phyloP scores from a whole-genome alignment of 2,329 filamentous ascomycete species.

The Penicillium brevicompactum region DNA sequence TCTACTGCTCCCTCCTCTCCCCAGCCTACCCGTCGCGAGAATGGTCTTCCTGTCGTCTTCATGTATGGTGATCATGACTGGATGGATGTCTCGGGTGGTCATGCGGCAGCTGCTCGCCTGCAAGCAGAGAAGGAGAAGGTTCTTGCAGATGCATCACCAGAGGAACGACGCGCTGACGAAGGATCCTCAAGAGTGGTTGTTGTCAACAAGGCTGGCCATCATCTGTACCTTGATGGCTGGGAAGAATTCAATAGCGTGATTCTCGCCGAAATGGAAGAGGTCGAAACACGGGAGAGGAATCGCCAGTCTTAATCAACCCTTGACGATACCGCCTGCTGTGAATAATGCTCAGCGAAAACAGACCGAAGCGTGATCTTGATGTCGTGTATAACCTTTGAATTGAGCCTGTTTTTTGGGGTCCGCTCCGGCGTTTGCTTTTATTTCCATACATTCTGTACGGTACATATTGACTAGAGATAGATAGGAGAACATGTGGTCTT shows the following conservation, averaged over 20 bases:
- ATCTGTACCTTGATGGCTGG: conserved; percentile 70
- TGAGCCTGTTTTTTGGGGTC: conserved; percentile 2
- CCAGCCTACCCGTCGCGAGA: conserved; percentile 50
- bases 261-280: conserved; percentile 67
- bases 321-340: not conserved
- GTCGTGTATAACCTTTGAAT: conserved; percentile 2
- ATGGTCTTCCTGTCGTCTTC: conserved; percentile 79
- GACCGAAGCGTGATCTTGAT: conserved; percentile 9
- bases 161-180: conserved; percentile 72
- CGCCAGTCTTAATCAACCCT: conserved; percentile 5
- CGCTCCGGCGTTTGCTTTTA: not conserved
- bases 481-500: conserved; percentile 2
- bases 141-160: conserved; percentile 61
- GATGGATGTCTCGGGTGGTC: conserved; percentile 93
- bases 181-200: conserved; percentile 81
- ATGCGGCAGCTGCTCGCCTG: conserved; percentile 77
- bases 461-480: conserved; percentile 17
- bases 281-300: conserved; percentile 38
- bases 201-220: conserved; percentile 71
- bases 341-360: conserved; percentile 14
- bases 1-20: conserved; percentile 19
- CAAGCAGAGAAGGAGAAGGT: conserved; percentile 65
- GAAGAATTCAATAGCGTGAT: conserved; percentile 71
- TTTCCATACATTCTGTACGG: not conserved
- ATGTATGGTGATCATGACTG: conserved; percentile 99